Conservation (phyloP, 2,329 filamentous ascomycete species). For the Fusarium sp. region DNA sequence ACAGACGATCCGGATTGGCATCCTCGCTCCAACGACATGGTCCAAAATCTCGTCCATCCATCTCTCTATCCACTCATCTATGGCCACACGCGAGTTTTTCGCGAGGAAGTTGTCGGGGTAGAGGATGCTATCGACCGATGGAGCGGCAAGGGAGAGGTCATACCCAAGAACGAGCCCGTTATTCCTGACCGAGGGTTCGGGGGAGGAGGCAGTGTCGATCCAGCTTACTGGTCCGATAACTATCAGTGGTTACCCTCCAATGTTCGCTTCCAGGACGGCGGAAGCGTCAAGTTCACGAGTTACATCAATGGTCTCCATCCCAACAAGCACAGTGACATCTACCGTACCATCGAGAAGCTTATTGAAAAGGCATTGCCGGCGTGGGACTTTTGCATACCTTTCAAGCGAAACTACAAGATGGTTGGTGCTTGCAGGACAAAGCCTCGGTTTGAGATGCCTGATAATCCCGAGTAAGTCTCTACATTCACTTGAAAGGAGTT, state of each 20-base stretch:
- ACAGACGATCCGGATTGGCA: constrained; percentile 31
- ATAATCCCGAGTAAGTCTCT: constrained; percentile 14
- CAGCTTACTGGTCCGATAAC: constrained; percentile 55
- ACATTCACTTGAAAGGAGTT: fast-evolving
- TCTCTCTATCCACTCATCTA: constrained; percentile 40
- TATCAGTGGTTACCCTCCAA: constrained; percentile 46
- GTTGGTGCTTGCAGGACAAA: constrained; percentile 19
- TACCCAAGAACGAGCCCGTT: constrained; percentile 45
- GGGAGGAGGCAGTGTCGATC: constrained; percentile 64
- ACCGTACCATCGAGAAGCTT: constrained; percentile 52
- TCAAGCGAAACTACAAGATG: fast-evolving
- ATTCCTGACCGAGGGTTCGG: fast-evolving
- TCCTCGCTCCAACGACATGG: constrained; percentile 2
- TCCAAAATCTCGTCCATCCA: constrained; percentile 31
- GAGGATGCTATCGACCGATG: constrained; percentile 39
- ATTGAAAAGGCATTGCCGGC: constrained; percentile 52
- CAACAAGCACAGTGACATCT: constrained; percentile 43
- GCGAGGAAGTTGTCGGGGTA: constrained; percentile 45
- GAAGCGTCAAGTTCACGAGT: constrained; percentile 52
- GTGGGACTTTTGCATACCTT: constrained; percentile 54
- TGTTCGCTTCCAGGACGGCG: constrained; percentile 54
- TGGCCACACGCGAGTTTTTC: constrained; percentile 49
- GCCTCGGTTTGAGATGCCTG: constrained; percentile 17
- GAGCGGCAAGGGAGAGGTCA: constrained; percentile 39
- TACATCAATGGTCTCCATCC: constrained; percentile 62